Evolutionary conservation across 2,329 filamentous ascomycete genomes (phyloP).

Genomic region (Penicillium sp.): DNA sequence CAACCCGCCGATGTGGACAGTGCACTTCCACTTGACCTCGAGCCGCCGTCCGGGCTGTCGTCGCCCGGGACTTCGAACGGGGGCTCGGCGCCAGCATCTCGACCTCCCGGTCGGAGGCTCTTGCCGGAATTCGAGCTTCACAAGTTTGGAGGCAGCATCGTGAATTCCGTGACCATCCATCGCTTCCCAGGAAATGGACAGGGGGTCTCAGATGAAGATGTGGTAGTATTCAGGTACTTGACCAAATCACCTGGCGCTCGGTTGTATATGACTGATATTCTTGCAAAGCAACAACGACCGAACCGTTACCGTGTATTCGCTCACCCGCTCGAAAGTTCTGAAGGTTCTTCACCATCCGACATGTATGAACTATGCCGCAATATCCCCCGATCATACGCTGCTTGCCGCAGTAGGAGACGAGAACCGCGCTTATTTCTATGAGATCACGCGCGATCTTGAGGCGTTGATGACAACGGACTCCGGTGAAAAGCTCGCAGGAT

Average conservation of each 20-base stretch:
- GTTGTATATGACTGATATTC: conserved; percentile 40
- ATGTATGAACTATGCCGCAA: conserved; percentile 88
- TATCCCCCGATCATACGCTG: conserved; percentile 81
- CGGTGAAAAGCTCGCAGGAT: conserved; percentile 37
- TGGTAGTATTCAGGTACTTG: conserved; percentile 51
- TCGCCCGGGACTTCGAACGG: conserved; percentile 25
- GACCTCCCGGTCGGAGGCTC: conserved; percentile 19
- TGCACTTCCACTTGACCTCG: conserved; percentile 54
- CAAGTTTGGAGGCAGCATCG: conserved; percentile 61
- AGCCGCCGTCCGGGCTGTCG: conserved; percentile 25
- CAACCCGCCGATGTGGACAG: conserved; percentile 53
- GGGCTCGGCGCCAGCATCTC: conserved; percentile 13
- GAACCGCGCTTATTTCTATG: conserved; percentile 81
- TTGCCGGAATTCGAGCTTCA: conserved; percentile 53
- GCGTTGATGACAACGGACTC: conserved; percentile 27
- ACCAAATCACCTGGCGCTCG: not conserved
- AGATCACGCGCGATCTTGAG: conserved; percentile 34
- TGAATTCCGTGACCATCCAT: conserved; percentile 67
- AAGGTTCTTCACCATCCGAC: conserved; percentile 73
- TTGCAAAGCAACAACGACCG: conserved; percentile 81
- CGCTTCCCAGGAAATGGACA: conserved; percentile 48
- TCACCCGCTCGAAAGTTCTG: conserved; percentile 66
- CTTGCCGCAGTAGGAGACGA: conserved; percentile 85
- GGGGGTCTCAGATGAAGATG: conserved; percentile 52
- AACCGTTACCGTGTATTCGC: conserved; percentile 78